A percentile compares a stretch with the other conserved stretches of the same genome.
phyloP scores from a whole-genome alignment of 148 eudicot genomes.

The Vaccinium macrocarpon region DNA sequence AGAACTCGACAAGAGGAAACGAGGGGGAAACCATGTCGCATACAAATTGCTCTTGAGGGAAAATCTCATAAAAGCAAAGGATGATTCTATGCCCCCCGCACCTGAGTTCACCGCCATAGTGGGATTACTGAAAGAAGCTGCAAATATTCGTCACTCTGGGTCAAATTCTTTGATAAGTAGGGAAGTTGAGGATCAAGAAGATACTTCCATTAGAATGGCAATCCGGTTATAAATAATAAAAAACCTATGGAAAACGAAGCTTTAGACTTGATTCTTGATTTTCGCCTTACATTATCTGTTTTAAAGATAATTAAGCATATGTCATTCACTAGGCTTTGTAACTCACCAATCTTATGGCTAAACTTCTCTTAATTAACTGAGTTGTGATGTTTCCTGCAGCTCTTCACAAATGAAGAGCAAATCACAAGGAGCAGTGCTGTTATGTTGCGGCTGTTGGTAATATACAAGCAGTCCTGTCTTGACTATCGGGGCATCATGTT shows the following conservation, averaged over 20 bases:
- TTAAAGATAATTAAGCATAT: background rate
- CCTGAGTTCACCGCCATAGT: background rate
- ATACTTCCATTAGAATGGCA: background rate
- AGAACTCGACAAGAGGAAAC: conserved; percentile 1
- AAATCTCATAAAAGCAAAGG: background rate
- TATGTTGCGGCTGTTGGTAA: background rate
- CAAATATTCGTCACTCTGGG: background rate
- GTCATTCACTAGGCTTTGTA: background rate
- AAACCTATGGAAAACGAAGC: background rate
- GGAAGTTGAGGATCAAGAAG: background rate
- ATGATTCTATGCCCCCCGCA: background rate
- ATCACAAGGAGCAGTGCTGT: background rate
- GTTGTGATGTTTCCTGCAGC: conserved; percentile 10
- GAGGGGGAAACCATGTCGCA: background rate
- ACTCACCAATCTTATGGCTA: background rate
- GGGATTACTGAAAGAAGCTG: background rate
- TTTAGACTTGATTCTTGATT: background rate
- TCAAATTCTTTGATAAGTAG: background rate
- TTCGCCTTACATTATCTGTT: background rate
- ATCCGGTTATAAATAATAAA: background rate
- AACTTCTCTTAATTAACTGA: background rate
- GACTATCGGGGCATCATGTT: conserved; percentile 10
- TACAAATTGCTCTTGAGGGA: background rate
- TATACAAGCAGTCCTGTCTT: background rate
- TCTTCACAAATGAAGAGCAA: background rate